A percentile compares a stretch with the other conserved stretches of the same genome.
These are phyloP conservation scores for Candida awuae DNA, from an alignment of 805 yeast species.

Conservation along the genomic window DNA sequence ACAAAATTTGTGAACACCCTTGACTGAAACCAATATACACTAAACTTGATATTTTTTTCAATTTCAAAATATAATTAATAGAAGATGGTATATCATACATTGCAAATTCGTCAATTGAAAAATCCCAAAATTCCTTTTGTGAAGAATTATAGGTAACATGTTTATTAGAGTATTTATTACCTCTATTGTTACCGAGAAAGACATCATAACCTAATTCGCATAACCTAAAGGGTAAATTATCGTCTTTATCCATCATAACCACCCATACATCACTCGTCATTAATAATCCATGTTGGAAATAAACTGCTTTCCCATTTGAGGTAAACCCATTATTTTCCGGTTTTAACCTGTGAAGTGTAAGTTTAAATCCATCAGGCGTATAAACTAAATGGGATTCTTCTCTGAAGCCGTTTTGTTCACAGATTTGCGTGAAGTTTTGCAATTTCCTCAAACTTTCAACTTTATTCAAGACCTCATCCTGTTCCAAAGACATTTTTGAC, in stretches of 20 bases:
- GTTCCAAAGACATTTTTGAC: slow-evolving; percentile 1
- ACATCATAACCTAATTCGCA: slow-evolving; percentile 86
- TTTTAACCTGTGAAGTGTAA: slow-evolving; percentile 63
- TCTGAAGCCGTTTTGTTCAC: slow-evolving; percentile 56
- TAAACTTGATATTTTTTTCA: slow-evolving; percentile 38
- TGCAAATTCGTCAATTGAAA: slow-evolving; percentile 88
- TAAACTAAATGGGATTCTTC: slow-evolving; percentile 70
- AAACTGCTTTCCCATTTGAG: slow-evolving; percentile 47
- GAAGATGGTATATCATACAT: slow-evolving; percentile 82
- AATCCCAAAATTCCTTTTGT: slow-evolving; percentile 71
- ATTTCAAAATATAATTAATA: slow-evolving; percentile 60
- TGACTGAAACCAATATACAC: slow-evolving; percentile 88
- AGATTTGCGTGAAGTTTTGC: slow-evolving; percentile 54
- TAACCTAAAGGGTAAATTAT: slow-evolving; percentile 65
- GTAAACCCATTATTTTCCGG: slow-evolving; percentile 29
- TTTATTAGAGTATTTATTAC: slow-evolving; percentile 85
- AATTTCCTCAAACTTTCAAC: slow-evolving; percentile 38
- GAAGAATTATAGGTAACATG: slow-evolving; percentile 41
- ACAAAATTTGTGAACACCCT: slow-evolving; percentile 93
- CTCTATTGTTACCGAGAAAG: slow-evolving; percentile 89
- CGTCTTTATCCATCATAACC: slow-evolving; percentile 30
- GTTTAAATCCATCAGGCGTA: slow-evolving; percentile 69
- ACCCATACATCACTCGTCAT: slow-evolving; percentile 78
- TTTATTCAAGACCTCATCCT: slow-evolving; percentile 15
- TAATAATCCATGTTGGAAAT: slow-evolving; percentile 84